Percentiles rank a stretch among this genome's conserved stretches.
Conservation (phyloP, 1,139 yeast genomes). For the Yamadazyma friedrichii region DNA sequence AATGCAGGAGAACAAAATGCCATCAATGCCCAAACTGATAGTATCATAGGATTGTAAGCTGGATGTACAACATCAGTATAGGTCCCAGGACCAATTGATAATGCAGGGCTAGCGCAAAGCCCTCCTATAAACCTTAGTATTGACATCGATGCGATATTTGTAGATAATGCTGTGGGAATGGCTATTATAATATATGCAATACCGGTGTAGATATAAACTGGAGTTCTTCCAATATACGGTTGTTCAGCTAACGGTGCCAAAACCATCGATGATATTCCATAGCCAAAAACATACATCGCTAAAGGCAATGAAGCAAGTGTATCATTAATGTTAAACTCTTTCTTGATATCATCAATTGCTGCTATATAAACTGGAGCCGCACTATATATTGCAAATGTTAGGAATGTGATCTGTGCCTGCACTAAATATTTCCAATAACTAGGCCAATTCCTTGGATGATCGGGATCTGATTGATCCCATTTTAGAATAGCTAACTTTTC, state of each 20-base stretch:
- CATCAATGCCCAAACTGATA: slow-evolving; percentile 34
- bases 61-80: slow-evolving; percentile 25
- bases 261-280: slow-evolving; percentile 55
- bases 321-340: slow-evolving; percentile 40
- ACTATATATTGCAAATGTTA: slow-evolving; percentile 26
- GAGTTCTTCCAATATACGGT: slow-evolving; percentile 51
- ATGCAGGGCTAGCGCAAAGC: slow-evolving; percentile 34
- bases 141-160: slow-evolving; percentile 29
- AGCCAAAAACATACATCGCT: slow-evolving; percentile 45
- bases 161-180: slow-evolving; percentile 31
- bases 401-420: slow-evolving; percentile 20
- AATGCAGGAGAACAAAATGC: slow-evolving; percentile 35
- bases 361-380: slow-evolving; percentile 31
- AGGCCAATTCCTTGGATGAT: slow-evolving; percentile 33
- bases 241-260: slow-evolving; percentile 56
- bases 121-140: slow-evolving; percentile 35
- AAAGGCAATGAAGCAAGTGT: slow-evolving; percentile 46
- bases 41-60: slow-evolving; percentile 28
- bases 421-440: slow-evolving; percentile 18
- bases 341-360: slow-evolving; percentile 33
- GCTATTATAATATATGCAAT: slow-evolving; percentile 32
- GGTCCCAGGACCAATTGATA: slow-evolving; percentile 40
- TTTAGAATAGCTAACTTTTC: slow-evolving; percentile 2
- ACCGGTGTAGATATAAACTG: slow-evolving; percentile 30
- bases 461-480: slow-evolving; percentile 22